phyloP scores from a whole-genome alignment of 208 protist species.

The Lotmaria passim region DNA sequence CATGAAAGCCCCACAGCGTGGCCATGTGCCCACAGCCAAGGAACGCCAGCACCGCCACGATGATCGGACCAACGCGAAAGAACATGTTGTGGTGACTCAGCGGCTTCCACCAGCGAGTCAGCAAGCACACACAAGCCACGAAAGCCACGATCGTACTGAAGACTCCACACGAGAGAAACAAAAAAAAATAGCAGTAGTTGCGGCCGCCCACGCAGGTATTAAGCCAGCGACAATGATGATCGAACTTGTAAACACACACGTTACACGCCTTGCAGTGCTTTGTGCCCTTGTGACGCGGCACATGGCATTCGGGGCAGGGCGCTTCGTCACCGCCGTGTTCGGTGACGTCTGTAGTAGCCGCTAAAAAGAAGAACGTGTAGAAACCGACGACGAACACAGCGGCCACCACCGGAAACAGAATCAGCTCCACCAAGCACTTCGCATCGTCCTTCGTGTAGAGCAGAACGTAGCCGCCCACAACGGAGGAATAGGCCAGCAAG shows the following conservation, averaged over 20 bases:
- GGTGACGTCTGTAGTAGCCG: conserved; percentile 51
- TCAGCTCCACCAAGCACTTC: conserved; percentile 43
- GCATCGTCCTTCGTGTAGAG: conserved; percentile 43
- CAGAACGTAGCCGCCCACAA: conserved; percentile 50
- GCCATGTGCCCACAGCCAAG: conserved; percentile 48
- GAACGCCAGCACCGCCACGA: conserved; percentile 48
- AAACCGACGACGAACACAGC: conserved; percentile 23
- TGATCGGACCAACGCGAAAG: conserved; percentile 67
- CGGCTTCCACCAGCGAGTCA: conserved; percentile 61
- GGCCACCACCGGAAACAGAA: conserved; percentile 38
- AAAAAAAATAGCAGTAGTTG: conserved; percentile 86
- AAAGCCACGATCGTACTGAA: conserved; percentile 46
- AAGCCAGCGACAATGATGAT: conserved; percentile 94
- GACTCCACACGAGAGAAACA: conserved; percentile 46
- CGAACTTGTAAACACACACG: conserved; percentile 87
- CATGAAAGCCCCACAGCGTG: conserved; percentile 76
- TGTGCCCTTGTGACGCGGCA: conserved; percentile 50
- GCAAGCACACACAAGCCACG: conserved; percentile 43
- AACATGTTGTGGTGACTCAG: conserved; percentile 53
- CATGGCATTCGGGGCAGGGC: conserved; percentile 55
- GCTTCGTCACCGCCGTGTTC: conserved; percentile 51
- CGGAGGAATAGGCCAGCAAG: conserved; percentile 43
- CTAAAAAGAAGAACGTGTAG: conserved; percentile 33
- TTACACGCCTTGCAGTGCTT: conserved; percentile 93
- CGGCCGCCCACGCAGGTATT: conserved; percentile 87